These are phyloP conservation scores for Aspergillus awamori DNA, from an alignment of 2,329 filamentous ascomycete genomes.

Conservation along the genomic window DNA sequence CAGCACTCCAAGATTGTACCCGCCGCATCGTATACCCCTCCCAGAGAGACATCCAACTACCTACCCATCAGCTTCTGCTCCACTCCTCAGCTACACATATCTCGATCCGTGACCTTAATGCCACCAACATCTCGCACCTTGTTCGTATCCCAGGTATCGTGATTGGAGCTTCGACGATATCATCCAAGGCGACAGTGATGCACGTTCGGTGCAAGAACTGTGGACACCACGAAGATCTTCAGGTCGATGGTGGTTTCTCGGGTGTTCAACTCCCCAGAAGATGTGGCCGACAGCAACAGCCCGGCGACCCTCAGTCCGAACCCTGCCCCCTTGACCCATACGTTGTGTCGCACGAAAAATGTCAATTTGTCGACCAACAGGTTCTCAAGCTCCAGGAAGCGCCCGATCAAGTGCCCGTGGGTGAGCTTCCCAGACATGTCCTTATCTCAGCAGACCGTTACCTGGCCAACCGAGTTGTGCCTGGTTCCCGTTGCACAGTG, in stretches of 20 bases:
- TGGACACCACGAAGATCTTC: slow-evolving; percentile 68
- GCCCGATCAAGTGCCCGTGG: slow-evolving; percentile 94
- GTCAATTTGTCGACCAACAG: slow-evolving; percentile 94
- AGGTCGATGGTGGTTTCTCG: slow-evolving; percentile 81
- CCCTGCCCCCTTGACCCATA: slow-evolving; percentile 93
- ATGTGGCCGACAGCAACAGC: slow-evolving; percentile 66
- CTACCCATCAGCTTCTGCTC: slow-evolving; percentile 90
- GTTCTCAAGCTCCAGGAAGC: slow-evolving; percentile 98
- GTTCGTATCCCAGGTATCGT: slow-evolving; percentile 96
- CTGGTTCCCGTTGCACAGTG: slow-evolving; percentile 88
- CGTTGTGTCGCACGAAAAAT: slow-evolving; percentile 92
- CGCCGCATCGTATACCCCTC: slow-evolving; percentile 90
- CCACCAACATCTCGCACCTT: slow-evolving; percentile 88
- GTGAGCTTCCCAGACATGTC: slow-evolving; percentile 91
- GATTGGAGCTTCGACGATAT: slow-evolving; percentile 94
- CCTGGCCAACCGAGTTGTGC: slow-evolving; percentile 91
- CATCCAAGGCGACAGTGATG: slow-evolving; percentile 87
- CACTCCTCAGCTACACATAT: slow-evolving; percentile 90
- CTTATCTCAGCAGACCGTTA: slow-evolving; percentile 96
- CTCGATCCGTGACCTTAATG: slow-evolving; percentile 91
- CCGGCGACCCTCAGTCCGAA: slow-evolving; percentile 67
- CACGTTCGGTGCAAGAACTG: slow-evolving; percentile 89
- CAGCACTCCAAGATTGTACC: slow-evolving; percentile 85
- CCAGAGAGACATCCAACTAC: slow-evolving; percentile 68
- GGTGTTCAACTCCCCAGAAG: slow-evolving; percentile 80